Base-by-base conservation (phyloP, 164 flowering plant genomes). In the Malania oleifera region DNA sequence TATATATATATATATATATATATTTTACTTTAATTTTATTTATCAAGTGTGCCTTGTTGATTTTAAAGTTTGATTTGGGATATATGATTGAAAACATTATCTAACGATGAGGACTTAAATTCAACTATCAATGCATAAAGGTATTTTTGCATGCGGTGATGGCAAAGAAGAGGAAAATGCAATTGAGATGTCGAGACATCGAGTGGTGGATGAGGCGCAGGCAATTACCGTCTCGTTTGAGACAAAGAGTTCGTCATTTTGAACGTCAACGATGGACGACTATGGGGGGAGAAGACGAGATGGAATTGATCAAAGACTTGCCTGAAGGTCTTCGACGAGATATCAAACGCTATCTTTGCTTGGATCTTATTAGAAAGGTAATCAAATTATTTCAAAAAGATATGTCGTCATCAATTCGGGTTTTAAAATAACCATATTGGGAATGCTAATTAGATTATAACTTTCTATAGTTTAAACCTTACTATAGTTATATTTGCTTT, bases 151-250 rank as follows among this genome's bases (percentile, higher is more conserved):
- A 84, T 13, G 82, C 95, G 6, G 96, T 88, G 24, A 90, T 86
- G 96, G 91, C 95, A 22, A 93, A 74, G 75, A 95, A 79, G 80
- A 74, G 89, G 63, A 85, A 80, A 67, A 81, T 88, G 97, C 96
- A 95, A 64, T 67, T 87, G 63, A 72, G 89, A 34, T 77, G 82
- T 35, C 62, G 97, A 46, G 96, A 90, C 61, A 79, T 88, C 87
- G 99, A 90, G 62, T 88, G 97, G 96, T 95, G 99, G 99, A 95
- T 95, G 99, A 79, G 65, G 62, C 69, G 96, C 53, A 76, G 97
- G 35, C 97, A 95, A 54, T 49, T 95, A 57, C 95, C 99, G 0
- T 81, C 89, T 2, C 73, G 70, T 1, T 66, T 95, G 26, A 82
- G 95, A 53, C 82, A 80, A 6, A 76, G 99, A 71, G 99, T 95